Evolutionary conservation across 768 basidiomycete species (phyloP).

Genomic region (Piloderma croceum): DNA sequence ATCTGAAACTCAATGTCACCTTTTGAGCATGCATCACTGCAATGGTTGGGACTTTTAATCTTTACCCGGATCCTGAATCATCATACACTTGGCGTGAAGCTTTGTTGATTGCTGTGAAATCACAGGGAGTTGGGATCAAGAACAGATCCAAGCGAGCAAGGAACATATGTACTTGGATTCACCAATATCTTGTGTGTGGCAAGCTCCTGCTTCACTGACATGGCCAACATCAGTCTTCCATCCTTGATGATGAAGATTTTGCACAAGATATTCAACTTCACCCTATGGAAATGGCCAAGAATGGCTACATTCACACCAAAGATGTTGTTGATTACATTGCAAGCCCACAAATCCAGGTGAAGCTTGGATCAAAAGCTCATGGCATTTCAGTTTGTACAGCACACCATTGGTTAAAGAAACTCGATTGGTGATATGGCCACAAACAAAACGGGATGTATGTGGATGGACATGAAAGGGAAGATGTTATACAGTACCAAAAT

Average conservation of each 20-base stretch:
- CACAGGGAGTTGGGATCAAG: too few species aligned
- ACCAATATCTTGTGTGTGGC: constrained; percentile 15
- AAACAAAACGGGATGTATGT: constrained; percentile 31
- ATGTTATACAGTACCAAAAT: constrained; percentile 31
- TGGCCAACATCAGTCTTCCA: constrained; percentile 13
- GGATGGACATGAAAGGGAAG: constrained; percentile 33
- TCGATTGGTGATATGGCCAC: constrained; percentile 25
- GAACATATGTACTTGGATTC: constrained; percentile 27
- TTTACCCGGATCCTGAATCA: constrained; percentile 28
- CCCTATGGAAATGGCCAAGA: constrained; percentile 21
- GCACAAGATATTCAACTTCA: constrained; percentile 21
- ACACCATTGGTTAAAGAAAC: constrained; percentile 26
- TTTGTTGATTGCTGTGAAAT: constrained; percentile 25
- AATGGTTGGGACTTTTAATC: constrained; percentile 30
- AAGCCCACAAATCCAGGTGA: constrained; percentile 17
- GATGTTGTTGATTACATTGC: constrained; percentile 28
- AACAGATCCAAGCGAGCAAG: constrained; percentile 22
- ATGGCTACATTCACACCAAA: constrained; percentile 21
- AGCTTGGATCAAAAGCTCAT: constrained; percentile 10
- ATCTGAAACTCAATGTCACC: constrained; percentile 27
- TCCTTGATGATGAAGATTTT: constrained; percentile 32
- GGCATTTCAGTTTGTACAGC: constrained; percentile 24
- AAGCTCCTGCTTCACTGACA: constrained; percentile 24
- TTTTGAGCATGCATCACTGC: constrained; percentile 22
- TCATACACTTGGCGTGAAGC: constrained; percentile 29